A percentile compares a stretch with the other conserved stretches of the same genome.
These are phyloP conservation scores for Penicillium pancosmium DNA, from an alignment of 495 filamentous ascomycete genomes.

Conservation along the genomic window DNA sequence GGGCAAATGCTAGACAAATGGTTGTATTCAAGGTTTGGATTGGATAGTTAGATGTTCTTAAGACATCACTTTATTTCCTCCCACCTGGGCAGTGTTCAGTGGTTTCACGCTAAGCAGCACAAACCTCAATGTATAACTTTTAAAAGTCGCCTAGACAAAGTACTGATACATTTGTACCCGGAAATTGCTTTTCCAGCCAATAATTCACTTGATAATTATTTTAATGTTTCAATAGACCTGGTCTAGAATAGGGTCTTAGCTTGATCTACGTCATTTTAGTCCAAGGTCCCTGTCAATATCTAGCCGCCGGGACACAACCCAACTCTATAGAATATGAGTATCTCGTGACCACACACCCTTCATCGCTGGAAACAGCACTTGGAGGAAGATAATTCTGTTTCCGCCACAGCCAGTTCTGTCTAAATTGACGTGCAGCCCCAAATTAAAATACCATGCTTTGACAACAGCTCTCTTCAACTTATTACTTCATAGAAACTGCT, in stretches of 20 bases:
- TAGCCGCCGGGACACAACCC: not conserved
- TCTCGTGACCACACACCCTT: not conserved
- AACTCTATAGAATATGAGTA: not conserved
- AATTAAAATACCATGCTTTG: slow-evolving; percentile 2
- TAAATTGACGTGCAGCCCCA: not conserved
- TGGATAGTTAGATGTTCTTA: no score
- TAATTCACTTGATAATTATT: no score
- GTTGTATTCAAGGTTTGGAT: no score
- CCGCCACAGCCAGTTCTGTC: not conserved
- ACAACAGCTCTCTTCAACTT: not conserved
- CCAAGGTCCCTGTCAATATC: not conserved
- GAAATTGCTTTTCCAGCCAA: no score
- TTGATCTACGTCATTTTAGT: not conserved
- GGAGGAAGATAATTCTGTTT: not conserved
- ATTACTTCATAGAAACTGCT: not conserved
- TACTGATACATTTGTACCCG: no score
- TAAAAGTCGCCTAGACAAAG: no score
- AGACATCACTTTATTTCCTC: no score
- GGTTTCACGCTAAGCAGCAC: no score
- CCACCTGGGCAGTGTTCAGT: no score
- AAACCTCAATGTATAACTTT: no score
- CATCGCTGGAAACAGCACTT: not conserved
- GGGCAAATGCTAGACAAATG: no score
- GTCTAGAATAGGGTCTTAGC: not conserved
- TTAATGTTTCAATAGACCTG: no score